These are phyloP conservation scores for Alternaria sp. DNA, from an alignment of 2,329 filamentous ascomycete genomes.

Conservation along the genomic window DNA sequence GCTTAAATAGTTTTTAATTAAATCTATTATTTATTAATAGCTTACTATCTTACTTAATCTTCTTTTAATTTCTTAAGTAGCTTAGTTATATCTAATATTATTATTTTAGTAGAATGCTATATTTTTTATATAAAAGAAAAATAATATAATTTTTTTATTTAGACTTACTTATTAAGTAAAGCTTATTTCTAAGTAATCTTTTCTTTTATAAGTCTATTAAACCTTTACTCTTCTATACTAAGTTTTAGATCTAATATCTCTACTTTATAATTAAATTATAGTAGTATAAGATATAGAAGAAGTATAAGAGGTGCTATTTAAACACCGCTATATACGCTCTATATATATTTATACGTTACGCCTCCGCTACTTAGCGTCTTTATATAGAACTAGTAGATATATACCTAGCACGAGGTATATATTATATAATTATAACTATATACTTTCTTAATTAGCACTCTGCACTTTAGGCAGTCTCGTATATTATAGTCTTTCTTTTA, in stretches of 20 bases:
- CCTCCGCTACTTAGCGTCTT: background rate
- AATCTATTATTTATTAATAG: no score
- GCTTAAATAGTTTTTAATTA: no score
- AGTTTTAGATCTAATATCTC: background rate
- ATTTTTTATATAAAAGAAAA: no score
- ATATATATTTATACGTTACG: background rate
- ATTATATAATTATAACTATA: background rate
- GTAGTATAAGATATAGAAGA: background rate
- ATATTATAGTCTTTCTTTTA: background rate
- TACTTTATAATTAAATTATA: background rate
- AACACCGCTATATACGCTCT: background rate
- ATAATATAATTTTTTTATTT: no score
- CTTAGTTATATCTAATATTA: no score
- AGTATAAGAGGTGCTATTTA: background rate
- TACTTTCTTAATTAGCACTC: background rate
- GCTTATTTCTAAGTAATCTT: no score
- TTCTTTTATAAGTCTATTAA: no score
- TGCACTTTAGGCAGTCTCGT: slow-evolving; percentile 1
- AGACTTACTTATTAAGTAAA: no score
- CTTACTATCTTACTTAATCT: no score
- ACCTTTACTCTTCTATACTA: no score
- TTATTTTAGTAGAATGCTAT: no score
- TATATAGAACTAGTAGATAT: slow-evolving; percentile 1
- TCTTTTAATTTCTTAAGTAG: no score
- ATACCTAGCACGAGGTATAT: background rate